phyloP scores from a whole-genome alignment of 176 grass and related monocot genomes.

The Bromus sterilis region DNA sequence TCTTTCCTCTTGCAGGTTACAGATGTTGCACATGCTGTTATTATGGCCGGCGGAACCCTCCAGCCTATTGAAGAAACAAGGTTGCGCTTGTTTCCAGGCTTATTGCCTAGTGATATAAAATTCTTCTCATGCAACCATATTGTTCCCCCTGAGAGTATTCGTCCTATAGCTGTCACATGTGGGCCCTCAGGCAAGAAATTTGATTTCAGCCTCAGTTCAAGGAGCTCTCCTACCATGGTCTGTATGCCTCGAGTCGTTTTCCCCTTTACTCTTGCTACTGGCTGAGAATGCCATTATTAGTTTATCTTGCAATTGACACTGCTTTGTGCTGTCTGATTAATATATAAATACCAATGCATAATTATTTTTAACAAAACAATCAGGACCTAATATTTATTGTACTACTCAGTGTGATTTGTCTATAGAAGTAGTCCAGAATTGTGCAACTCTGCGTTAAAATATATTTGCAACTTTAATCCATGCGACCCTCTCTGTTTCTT shows the following conservation, averaged over 20 bases:
- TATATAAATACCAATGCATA: background rate
- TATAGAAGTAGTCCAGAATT: background rate
- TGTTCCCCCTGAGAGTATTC: conserved; percentile 84
- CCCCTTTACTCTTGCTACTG: background rate
- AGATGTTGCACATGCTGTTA: conserved; percentile 57
- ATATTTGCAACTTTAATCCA: background rate
- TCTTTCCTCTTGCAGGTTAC: conserved; percentile 40
- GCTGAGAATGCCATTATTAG: background rate
- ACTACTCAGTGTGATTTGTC: background rate
- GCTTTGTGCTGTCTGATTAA: background rate
- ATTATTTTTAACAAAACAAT: background rate
- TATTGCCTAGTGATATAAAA: conserved; percentile 42
- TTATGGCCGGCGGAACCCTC: conserved; percentile 83
- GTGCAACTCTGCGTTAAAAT: background rate
- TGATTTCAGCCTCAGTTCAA: conserved; percentile 95
- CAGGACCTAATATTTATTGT: background rate
- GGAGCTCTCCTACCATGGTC: conserved; percentile 74
- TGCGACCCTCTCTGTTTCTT: background rate
- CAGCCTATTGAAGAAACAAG: conserved; percentile 98
- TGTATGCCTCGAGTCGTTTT: background rate
- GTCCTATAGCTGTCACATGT: conserved; percentile 72
- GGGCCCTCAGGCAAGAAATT: conserved; percentile 89
- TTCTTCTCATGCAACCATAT: conserved; percentile 94
- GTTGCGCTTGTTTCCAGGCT: conserved; percentile 60
- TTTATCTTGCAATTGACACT: background rate